Evolutionary conservation across 2,329 filamentous ascomycete genomes (phyloP), one percentile per base, ranked within the genome.

Genomic region (Exophiala mesophila): DNA sequence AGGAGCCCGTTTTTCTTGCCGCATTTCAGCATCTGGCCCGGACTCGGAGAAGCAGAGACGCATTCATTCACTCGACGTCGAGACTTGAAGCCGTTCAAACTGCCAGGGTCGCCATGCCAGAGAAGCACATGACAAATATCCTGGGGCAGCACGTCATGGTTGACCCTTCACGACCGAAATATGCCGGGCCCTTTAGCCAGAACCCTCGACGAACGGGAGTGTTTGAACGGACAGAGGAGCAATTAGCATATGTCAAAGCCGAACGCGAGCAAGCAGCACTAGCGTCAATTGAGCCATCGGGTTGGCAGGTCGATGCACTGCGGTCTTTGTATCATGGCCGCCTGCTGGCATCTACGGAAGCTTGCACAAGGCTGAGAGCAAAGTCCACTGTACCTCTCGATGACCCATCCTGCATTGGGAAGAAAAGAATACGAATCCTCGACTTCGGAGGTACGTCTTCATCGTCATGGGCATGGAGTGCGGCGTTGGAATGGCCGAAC

Each of bases 401-500:
- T 32, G 43, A 50, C 19, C 44, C 55, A 13, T 36, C 57, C 40
- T 57, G 53, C 19, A 45, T 59, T 21, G 68, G 59, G 36, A 61
- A 52, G 49, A 61, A 62, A 44, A 74, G 80, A 17, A 69, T 80
- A 3, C 73, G 84, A 23, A 83, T 96, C 44, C 76, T 97, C 18
- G 90, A 97, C 60, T 80, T 96, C 23, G 88, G 86, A 36, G 89
- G 89, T 32, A 82, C 90, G 59, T 75, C 83, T 0, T 80, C 85
- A 10, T 90, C 88, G 60, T 88, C 94, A 64, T 98, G 92, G 92
- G 90, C 86, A 16, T 98, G 92, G 92, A 82, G 92, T 60, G 85
- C 88, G 44, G 88, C 92, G 1, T 74, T 85, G 36, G 83, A 90
- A 61, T 92, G 89, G 63, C 87, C 86, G 13, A 83, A 87, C 61